Base-by-base conservation (phyloP, 208 protist genomes). In the Trypanosoma avium region DNA sequence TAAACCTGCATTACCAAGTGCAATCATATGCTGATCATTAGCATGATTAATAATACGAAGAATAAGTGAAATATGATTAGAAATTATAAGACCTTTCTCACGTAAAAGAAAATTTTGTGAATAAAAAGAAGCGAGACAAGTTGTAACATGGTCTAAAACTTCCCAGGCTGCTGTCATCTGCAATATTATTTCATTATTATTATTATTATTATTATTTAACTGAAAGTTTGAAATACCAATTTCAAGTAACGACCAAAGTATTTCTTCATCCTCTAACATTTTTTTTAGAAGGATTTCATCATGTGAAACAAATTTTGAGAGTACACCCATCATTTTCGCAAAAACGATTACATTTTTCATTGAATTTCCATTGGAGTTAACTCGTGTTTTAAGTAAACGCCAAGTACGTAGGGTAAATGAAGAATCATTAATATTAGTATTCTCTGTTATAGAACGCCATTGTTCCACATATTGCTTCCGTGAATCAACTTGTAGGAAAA, bases 1-100 rank as follows among this genome's bases (percentile, higher is more conserved):
- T 24, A 83, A 49, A 3, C 67, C 70, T 35, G 77, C 73, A 38
- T 79, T 79, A 2, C 77, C 77, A 6, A 79, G 36, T 8, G 68
- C 52, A 21, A 83, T 59, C 21, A 60, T 13, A 50, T 60, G 56
- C 1, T 60, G 12, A 12, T 30, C 38, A 1, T 50, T 42, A n/a
- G 55, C 56, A 22, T 5, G 12, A 8, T 54, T 47, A 30, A 72
- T 52, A 46, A 72, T 58, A 12, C 42, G 66, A 22, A 72, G 35
- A 33, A 72, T 32, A n/a, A 45, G 7, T 29, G 19, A 13, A 53
- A 72, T 54, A 32, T 58, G 66, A 10, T 53, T 40, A 15, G 42
- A 45, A 12, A 19, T 9, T 9, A 19, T 21, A 9, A 72, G 38
- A 4, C 50, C 36, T 24, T 59, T 46, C 30, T 50, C 66, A 19